phyloP scores from a whole-genome alignment of 2,329 filamentous ascomycete species.

The Pseudogymnoascus sp. region DNA sequence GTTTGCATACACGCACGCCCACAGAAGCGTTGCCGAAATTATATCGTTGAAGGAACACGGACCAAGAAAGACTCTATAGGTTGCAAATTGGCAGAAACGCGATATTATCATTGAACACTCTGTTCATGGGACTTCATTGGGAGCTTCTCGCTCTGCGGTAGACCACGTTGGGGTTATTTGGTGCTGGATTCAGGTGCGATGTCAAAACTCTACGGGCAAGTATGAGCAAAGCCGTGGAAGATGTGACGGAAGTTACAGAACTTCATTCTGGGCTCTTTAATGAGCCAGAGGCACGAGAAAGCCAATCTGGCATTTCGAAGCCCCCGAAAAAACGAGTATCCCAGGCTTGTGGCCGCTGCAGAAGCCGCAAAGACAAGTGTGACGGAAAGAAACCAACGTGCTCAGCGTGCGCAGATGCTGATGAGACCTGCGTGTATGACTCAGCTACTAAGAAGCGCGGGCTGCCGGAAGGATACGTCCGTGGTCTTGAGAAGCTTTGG shows the following conservation, averaged over 20 bases:
- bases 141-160: conserved; percentile 2
- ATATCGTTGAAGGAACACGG: not conserved
- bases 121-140: not conserved
- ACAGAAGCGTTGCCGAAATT: not conserved
- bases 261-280: not conserved
- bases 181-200: not conserved
- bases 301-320: conserved; percentile 8
- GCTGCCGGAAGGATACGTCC: conserved; percentile 72
- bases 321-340: conserved; percentile 35
- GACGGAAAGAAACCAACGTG: conserved; percentile 56
- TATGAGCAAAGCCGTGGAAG: conserved; percentile 5
- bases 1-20: not conserved
- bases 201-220: not conserved
- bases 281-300: not conserved
- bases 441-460: conserved; percentile 68
- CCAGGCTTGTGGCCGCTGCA: conserved; percentile 47
- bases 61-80: not conserved
- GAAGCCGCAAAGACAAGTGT: conserved; percentile 50
- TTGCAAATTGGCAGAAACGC: not conserved
- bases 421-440: conserved; percentile 55
- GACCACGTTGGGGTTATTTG: not conserved
- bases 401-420: conserved; percentile 48
- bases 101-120: not conserved
- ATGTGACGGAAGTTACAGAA: not conserved
- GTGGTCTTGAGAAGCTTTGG: conserved; percentile 58